Evolutionary conservation across 768 basidiomycete genomes (phyloP), one percentile per base, ranked within the genome.

Genomic region (Lactarius vividus): DNA sequence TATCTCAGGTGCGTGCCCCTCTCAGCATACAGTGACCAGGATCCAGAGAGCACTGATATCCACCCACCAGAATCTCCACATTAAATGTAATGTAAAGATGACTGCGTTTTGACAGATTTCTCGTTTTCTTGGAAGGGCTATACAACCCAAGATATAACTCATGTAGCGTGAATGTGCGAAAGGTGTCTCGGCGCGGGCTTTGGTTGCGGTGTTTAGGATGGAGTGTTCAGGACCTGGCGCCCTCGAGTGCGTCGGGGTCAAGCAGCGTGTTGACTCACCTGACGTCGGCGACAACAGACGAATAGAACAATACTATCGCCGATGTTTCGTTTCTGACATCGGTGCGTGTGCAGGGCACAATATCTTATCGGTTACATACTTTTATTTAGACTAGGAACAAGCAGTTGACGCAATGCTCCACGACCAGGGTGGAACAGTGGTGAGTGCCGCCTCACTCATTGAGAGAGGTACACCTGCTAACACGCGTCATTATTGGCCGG

Each of bases 211-310:
- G 78, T 88, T 26, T 78, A 37, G 35, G 35, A 37, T 88, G 8
- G 83, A 87, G 70, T 77, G 85, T 3, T 85, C 79, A 6, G 80
- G 81, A 1, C 77, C 82, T 16, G 82, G 82, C 2, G 66, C 72
- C 6, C 74, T 82, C 0, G 62, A 72, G 52, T 31, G 71, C 23
- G 68, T 68, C 23, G 74, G 73, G 0, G 66, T 82, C 35, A 23
- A 71, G 20, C 71, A 72, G 0, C n/a, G 76, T 3, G 72, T 79
- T 3, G 75, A 81, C 55, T 70, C 81, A 4, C 75, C 77, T 16
- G 79, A 1, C 79, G 8, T 81, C 2, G 81, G 82, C 6, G 76
- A 79, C 61, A 78, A 80, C 64, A 5, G 79, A 75, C 39, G 74
- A 75, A 54, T 33, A 15, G 20, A 49, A n/a, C 18, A 20, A 23